Percentiles rank a stretch among this genome's conserved stretches.
These are phyloP conservation scores for Aspergillus floridensis DNA, from an alignment of 2,329 filamentous ascomycete species.

Conservation along the genomic window DNA sequence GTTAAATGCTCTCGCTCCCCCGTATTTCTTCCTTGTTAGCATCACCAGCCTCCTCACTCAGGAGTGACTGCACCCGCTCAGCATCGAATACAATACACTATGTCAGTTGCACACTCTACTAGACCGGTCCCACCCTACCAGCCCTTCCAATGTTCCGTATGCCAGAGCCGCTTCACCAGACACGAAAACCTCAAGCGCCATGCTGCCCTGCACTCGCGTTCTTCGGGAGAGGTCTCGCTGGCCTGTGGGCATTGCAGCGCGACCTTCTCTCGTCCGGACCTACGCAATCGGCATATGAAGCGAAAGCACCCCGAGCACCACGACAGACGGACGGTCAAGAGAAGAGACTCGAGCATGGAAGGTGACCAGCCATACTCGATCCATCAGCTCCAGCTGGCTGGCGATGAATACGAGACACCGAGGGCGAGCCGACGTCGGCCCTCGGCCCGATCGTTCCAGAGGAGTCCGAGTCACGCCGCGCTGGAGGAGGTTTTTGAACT, in stretches of 20 bases:
- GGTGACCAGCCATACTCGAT: conserved; percentile 4
- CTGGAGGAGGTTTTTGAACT: too few relatives aligned
- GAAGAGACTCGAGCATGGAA: background rate
- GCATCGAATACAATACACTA: background rate
- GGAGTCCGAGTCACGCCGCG: too few relatives aligned
- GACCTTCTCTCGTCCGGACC: conserved; percentile 43
- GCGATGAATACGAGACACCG: conserved; percentile 8
- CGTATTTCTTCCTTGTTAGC: background rate
- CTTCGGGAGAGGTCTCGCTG: conserved; percentile 28
- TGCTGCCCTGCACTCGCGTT: conserved; percentile 39
- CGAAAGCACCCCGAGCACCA: conserved; percentile 38
- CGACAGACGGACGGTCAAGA: conserved; percentile 10
- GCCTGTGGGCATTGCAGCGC: conserved; percentile 39
- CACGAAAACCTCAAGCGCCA: conserved; percentile 46
- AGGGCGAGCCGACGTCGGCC: background rate
- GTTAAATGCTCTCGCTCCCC: background rate
- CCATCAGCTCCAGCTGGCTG: background rate
- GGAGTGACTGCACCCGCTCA: background rate
- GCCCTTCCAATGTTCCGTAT: conserved; percentile 43
- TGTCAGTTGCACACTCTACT: conserved; percentile 2
- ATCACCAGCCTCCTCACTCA: background rate
- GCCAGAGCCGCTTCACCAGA: conserved; percentile 39
- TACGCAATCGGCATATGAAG: conserved; percentile 44
- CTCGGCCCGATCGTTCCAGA: too few relatives aligned
- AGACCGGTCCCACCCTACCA: conserved; percentile 23